A percentile compares a stretch with the other conserved stretches of the same genome.
Conservation (phyloP, 345 rosid species). For the Sisymbrium altissimum region DNA sequence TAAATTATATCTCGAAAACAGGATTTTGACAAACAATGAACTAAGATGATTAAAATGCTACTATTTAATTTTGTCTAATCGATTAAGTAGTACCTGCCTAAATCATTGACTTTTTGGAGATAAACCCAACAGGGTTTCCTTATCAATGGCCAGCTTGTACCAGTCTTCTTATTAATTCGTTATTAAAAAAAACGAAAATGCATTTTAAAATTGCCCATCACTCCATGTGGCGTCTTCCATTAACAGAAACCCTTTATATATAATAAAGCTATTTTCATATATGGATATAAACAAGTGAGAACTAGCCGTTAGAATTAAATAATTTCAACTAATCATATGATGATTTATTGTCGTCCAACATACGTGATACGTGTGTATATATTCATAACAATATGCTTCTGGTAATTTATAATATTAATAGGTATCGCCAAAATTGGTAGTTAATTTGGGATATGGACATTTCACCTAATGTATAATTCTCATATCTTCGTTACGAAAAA, state of each 20-base stretch:
- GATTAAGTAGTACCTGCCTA: background rate
- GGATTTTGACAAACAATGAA: conserved; percentile 7
- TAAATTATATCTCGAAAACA: background rate
- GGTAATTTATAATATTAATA: background rate
- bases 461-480: conserved; percentile 14
- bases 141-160: conserved; percentile 34
- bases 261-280: background rate
- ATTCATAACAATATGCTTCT: background rate
- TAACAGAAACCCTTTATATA: background rate
- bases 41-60: background rate
- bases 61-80: background rate
- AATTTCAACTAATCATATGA: conserved; percentile 21
- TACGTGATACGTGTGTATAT: background rate
- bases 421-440: conserved; percentile 7
- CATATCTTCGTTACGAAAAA: background rate
- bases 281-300: conserved; percentile 7
- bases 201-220: background rate
- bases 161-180: background rate
- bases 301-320: conserved; percentile 27
- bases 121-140: conserved; percentile 20
- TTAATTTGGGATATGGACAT: conserved; percentile 20
- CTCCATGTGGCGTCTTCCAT: conserved; percentile 14
- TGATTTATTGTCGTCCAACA: conserved; percentile 10
- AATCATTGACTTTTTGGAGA: conserved; percentile 31
- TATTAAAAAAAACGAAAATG: background rate